phyloP scores from a whole-genome alignment of 2,329 filamentous ascomycete genomes.

The Fragosphaeria purpurea region DNA sequence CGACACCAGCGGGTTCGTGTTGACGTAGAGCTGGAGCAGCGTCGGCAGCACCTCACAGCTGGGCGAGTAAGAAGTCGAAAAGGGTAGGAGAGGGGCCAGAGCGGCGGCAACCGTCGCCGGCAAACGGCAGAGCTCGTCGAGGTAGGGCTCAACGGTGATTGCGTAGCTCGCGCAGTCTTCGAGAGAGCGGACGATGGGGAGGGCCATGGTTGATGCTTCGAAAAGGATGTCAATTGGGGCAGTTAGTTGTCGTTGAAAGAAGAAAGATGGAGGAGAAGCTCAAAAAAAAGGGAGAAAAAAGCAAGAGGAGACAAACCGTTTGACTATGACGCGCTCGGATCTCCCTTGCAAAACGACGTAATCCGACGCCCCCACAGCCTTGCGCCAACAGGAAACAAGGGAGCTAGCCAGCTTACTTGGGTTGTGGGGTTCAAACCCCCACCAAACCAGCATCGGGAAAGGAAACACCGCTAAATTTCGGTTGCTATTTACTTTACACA shows the following conservation, averaged over 20 bases:
- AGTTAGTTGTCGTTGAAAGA: no score
- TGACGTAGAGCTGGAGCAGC: constrained; percentile 62
- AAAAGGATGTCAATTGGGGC: no score
- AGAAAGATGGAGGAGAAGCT: no score
- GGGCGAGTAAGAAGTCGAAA: constrained; percentile 21
- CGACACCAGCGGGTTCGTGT: constrained; percentile 77
- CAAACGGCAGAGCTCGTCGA: constrained; percentile 59
- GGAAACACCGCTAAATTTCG: background rate
- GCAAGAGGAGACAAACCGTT: no score
- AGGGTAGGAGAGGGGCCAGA: constrained; percentile 25
- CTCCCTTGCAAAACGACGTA: no score
- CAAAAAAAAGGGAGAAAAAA: no score
- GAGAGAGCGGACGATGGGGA: constrained; percentile 61
- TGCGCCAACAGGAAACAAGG: no score
- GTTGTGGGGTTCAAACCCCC: background rate
- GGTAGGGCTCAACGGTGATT: constrained; percentile 64
- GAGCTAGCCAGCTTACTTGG: no score
- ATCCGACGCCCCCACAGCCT: no score
- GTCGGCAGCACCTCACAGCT: constrained; percentile 20
- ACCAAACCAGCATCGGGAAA: no score
- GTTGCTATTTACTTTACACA: background rate
- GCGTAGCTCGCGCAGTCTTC: constrained; percentile 67
- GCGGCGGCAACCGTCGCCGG: constrained; percentile 54
- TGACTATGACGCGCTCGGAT: no score
- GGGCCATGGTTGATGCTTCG: constrained; percentile 41